A percentile compares a stretch with the other conserved stretches of the same genome.
Conservation (phyloP, 2,329 filamentous ascomycete genomes). For the Coniochaeta sp. region DNA sequence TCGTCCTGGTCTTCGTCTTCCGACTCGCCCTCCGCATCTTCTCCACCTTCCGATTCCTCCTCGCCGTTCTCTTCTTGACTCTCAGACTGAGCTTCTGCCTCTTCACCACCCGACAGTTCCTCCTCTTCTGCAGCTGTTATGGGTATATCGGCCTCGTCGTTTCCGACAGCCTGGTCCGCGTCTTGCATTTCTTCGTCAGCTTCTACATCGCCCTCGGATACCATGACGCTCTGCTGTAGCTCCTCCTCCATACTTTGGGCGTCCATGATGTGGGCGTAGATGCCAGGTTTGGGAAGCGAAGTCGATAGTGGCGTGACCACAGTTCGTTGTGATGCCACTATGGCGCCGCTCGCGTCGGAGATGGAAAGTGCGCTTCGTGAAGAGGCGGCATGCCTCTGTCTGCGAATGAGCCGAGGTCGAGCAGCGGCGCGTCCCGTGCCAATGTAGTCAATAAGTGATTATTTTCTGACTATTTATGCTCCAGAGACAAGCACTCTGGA, state of each 20-base stretch:
- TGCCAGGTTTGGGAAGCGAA: background rate
- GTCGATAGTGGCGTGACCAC: background rate
- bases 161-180: background rate
- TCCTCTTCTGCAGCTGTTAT: conserved; percentile 8
- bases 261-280: conserved; percentile 25
- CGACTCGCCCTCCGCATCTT: conserved; percentile 16
- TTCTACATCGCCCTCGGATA: conserved; percentile 36
- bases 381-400: background rate
- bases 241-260: conserved; percentile 50
- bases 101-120: conserved; percentile 10
- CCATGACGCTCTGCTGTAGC: conserved; percentile 46
- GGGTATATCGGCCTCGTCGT: conserved; percentile 3
- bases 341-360: background rate
- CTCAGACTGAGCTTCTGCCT: conserved; percentile 13
- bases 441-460: background rate
- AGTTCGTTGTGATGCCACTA: background rate
- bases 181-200: conserved; percentile 17
- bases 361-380: background rate
- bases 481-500: background rate
- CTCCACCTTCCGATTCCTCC: conserved; percentile 18
- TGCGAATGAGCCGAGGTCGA: background rate
- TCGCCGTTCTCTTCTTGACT: conserved; percentile 25
- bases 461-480: background rate
- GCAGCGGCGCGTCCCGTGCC: background rate
- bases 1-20: conserved; percentile 2